Evolutionary conservation across 768 basidiomycete species (phyloP).

Genomic region (Gloeopeniophorella convolvens): DNA sequence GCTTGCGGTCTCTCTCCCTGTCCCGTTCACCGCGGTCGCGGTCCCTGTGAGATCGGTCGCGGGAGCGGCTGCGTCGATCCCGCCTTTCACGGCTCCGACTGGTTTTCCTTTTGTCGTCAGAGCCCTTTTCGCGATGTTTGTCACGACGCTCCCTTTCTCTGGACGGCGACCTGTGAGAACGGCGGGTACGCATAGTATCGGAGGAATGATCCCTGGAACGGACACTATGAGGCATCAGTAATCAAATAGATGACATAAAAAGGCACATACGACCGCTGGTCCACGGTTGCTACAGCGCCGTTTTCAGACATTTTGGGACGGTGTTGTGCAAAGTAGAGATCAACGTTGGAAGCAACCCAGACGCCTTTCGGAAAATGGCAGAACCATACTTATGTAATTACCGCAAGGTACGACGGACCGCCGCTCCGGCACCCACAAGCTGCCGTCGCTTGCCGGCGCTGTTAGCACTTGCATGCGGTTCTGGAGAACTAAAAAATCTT

Average conservation of each 20-base stretch:
- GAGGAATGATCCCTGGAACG: conserved; percentile 69
- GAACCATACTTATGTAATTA: conserved; percentile 13
- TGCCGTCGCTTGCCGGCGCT: too few species aligned
- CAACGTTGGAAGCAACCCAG: conserved; percentile 5
- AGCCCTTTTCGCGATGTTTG: conserved; percentile 44
- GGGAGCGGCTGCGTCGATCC: conserved; percentile 33
- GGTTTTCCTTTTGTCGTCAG: conserved; percentile 52
- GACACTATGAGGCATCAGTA: conserved; percentile 11
- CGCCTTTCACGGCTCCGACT: conserved; percentile 54
- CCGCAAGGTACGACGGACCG: background rate
- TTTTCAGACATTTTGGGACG: conserved; percentile 16
- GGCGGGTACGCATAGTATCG: conserved; percentile 66
- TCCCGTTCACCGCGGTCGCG: conserved; percentile 45
- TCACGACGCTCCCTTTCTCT: conserved; percentile 55
- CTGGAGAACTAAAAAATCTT: too few species aligned
- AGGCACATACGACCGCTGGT: conserved; percentile 20
- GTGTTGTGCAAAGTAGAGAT: background rate
- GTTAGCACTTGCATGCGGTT: too few species aligned
- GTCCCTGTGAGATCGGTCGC: conserved; percentile 37
- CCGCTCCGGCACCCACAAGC: too few species aligned
- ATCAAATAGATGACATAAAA: background rate
- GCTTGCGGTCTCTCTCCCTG: conserved; percentile 36
- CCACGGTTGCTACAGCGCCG: conserved; percentile 12
- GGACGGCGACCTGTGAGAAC: conserved; percentile 68
- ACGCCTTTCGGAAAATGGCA: background rate